These are phyloP conservation scores for Penicillium decumbens DNA, from an alignment of 2,329 filamentous ascomycete genomes.

Conservation along the genomic window DNA sequence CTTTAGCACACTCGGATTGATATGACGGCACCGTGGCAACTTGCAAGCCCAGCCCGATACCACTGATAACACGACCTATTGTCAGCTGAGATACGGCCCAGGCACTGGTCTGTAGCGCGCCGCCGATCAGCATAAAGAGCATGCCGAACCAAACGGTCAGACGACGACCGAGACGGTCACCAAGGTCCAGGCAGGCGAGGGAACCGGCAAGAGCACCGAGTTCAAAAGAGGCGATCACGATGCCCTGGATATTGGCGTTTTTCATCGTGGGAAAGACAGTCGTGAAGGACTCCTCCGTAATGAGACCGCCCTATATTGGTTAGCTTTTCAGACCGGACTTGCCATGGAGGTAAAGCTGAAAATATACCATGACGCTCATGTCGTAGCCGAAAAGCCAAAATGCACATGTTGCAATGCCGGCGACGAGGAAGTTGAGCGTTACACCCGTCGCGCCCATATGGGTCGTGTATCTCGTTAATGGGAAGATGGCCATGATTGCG, in stretches of 20 bases:
- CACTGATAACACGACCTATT: slow-evolving; percentile 3
- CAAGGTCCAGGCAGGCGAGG: slow-evolving; percentile 35
- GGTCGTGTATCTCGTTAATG: neutral
- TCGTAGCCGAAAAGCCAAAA: slow-evolving; percentile 23
- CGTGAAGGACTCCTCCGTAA: slow-evolving; percentile 16
- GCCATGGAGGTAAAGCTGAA: neutral
- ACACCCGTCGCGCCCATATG: slow-evolving; percentile 3
- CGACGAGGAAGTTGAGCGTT: slow-evolving; percentile 10
- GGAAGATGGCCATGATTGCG: neutral
- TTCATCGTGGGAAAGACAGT: slow-evolving; percentile 13
- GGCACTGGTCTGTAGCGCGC: slow-evolving; percentile 8
- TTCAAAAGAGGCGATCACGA: slow-evolving; percentile 41
- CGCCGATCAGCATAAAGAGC: slow-evolving; percentile 12
- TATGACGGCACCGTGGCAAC: slow-evolving; percentile 8
- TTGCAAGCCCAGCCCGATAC: slow-evolving; percentile 7
- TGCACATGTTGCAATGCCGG: slow-evolving; percentile 15
- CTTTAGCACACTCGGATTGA: slow-evolving; percentile 9
- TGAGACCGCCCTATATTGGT: neutral
- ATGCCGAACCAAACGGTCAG: slow-evolving; percentile 30
- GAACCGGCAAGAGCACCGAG: slow-evolving; percentile 39
- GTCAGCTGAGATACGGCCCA: slow-evolving; percentile 9
- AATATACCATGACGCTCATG: slow-evolving; percentile 15
- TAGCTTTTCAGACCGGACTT: neutral
- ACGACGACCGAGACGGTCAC: slow-evolving; percentile 35
- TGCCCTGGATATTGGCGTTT: slow-evolving; percentile 24